Evolutionary conservation across 306 rosid genomes (phyloP), one percentile per base, ranked within the genome.

Genomic region (Inga oerstediana): DNA sequence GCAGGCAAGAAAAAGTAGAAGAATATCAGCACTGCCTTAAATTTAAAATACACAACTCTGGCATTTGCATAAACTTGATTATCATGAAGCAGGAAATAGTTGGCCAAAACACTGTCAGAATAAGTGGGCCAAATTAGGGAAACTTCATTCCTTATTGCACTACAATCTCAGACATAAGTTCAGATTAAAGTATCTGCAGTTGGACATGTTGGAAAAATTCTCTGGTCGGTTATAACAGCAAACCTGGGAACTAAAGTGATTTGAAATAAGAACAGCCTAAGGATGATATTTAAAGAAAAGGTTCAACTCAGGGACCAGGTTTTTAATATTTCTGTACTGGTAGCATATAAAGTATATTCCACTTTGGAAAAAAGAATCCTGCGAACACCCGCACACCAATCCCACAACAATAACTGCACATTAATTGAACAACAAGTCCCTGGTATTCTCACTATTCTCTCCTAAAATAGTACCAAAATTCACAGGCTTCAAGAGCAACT

Each of bases 401-500:
- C 58, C 43, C 43, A 71, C 59, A 62, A 45, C 41, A 71, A 62
- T 14, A 45, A 24, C 46, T 22, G 16, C 37, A 65, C 9, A 17
- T 19, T 34, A n/a, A 14, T 79, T 79, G 12, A 68, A 35, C n/a
- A n/a, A 37, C 4, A 14, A 68, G 22, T 68, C 52, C 67, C 79
- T 30, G 17, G 71, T 72, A 56, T 76, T 76, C 82, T 71, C 56
- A 58, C 74, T 80, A 54, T 54, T 58, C 56, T 69, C 65, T 67
- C 69, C 62, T 72, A 62, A 68, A 73, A 46, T 20, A 74, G 74
- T 94, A 97, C 99, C 99, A 97, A 87, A 97, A 97, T 94, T 97
- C 99, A 89, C 99, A 97, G 73, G 99, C 91, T 88, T 97, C 97
- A 75, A 97, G 99, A 64, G 99, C 94, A 48, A 97, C 99, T 86